Conservation (phyloP, 176 grass and related monocot species). For the Pontederia paniculata region DNA sequence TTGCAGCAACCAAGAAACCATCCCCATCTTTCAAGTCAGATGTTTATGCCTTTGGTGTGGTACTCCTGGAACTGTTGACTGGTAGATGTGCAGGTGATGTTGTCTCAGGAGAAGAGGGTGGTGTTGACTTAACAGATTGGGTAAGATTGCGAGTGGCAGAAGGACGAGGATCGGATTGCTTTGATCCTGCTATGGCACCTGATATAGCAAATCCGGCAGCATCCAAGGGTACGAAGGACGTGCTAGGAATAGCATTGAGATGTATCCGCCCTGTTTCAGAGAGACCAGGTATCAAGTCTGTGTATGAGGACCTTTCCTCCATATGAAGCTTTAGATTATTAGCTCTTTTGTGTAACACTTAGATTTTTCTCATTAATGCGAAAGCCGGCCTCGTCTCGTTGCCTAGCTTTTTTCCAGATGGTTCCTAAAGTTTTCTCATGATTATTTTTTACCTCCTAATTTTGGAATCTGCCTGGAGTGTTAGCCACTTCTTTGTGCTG, state of each 20-base stretch:
- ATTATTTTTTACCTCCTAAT: too few relatives aligned
- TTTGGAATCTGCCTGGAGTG: too few relatives aligned
- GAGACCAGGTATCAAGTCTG: slow-evolving; percentile 87
- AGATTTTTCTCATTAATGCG: not conserved
- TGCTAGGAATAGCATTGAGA: slow-evolving; percentile 81
- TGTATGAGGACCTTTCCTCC: slow-evolving; percentile 93
- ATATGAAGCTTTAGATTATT: slow-evolving; percentile 34
- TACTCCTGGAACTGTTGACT: slow-evolving; percentile 67
- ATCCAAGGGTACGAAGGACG: slow-evolving; percentile 77
- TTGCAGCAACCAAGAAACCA: slow-evolving; percentile 78
- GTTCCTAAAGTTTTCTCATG: too few relatives aligned
- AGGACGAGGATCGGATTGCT: slow-evolving; percentile 63
- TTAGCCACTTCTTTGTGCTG: too few relatives aligned
- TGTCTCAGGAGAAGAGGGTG: slow-evolving; percentile 40
- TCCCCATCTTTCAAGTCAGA: slow-evolving; percentile 79
- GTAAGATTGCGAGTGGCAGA: slow-evolving; percentile 60
- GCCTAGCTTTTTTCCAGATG: not conserved
- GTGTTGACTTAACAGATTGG: slow-evolving; percentile 69
- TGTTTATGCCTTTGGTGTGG: slow-evolving; percentile 75
- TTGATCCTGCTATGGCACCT: slow-evolving; percentile 44
- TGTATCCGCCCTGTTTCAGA: slow-evolving; percentile 71
- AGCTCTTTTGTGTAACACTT: not conserved
- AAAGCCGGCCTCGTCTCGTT: slow-evolving; percentile 2
- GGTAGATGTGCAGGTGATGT: slow-evolving; percentile 66
- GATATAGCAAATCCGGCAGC: slow-evolving; percentile 44